Percentiles rank a stretch among this genome's conserved stretches.
Evolutionary conservation across 345 rosid species (phyloP).

Genomic region (Salix exigua): DNA sequence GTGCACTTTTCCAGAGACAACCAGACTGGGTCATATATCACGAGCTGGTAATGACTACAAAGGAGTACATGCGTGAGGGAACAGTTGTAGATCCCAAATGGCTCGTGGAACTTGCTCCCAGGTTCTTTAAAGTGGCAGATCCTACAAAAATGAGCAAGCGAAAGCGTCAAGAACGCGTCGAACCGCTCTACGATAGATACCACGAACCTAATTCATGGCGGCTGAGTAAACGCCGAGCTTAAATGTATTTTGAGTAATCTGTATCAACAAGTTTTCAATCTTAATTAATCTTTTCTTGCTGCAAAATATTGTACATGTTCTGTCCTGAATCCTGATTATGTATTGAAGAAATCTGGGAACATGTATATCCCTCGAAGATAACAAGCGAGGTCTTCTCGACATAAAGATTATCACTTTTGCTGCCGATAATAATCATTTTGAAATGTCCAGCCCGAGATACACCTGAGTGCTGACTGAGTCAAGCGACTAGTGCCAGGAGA

Average conservation of each 20-base stretch:
- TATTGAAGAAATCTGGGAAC: not conserved
- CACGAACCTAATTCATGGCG: slow-evolving; percentile 95
- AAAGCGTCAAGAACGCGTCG: slow-evolving; percentile 80
- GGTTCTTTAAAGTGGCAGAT: slow-evolving; percentile 81
- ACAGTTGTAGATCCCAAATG: slow-evolving; percentile 84
- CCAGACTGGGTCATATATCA: slow-evolving; percentile 96
- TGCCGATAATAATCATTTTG: not conserved
- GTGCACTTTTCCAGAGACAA: slow-evolving; percentile 87
- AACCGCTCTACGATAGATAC: slow-evolving; percentile 82
- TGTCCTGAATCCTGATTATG: not conserved
- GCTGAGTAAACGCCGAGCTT: slow-evolving; percentile 75
- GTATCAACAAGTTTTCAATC: not conserved
- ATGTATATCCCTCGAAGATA: not conserved
- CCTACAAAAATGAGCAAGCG: slow-evolving; percentile 89
- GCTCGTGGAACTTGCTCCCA: slow-evolving; percentile 88
- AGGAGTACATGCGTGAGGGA: slow-evolving; percentile 90
- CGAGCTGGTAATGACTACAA: slow-evolving; percentile 89
- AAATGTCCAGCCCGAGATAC: not conserved
- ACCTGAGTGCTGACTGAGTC: too few species aligned
- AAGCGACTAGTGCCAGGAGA: too few species aligned
- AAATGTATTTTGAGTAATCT: slow-evolving; percentile 15
- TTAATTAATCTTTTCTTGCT: not conserved
- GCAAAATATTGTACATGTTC: not conserved
- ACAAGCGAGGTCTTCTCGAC: not conserved
- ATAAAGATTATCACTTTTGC: not conserved